phyloP scores from a whole-genome alignment of 1,284 basidiomycete species.

The Tetrapyrgos nigripes region DNA sequence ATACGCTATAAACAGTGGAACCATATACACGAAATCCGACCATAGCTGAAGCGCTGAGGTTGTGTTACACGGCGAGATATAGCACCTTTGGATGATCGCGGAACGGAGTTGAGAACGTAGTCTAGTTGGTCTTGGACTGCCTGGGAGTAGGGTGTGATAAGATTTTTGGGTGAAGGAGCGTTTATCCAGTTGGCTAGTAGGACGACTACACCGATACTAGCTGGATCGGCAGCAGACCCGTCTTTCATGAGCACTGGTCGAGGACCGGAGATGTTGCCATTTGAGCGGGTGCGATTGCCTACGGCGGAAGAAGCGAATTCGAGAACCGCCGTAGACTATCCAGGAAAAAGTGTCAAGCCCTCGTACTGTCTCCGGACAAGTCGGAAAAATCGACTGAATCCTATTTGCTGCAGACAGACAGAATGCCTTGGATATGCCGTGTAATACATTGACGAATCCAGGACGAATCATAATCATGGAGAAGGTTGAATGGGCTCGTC shows the following conservation, averaged over 20 bases:
- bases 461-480: too few relatives aligned
- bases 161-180: conserved; percentile 39
- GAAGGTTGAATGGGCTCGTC: too few relatives aligned
- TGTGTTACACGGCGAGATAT: conserved; percentile 77
- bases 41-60: conserved; percentile 79
- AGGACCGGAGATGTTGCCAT: conserved; percentile 48
- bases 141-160: conserved; percentile 53
- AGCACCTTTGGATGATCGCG: conserved; percentile 76
- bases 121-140: conserved; percentile 78
- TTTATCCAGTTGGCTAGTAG: conserved; percentile 81
- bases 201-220: conserved; percentile 82
- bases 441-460: too few relatives aligned
- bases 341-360: conserved; percentile 47
- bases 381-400: too few relatives aligned
- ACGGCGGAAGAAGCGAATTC: conserved; percentile 65
- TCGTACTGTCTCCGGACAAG: neutral
- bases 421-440: too few relatives aligned
- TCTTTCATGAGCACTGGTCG: conserved; percentile 60
- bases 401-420: neutral
- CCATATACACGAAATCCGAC: conserved; percentile 87
- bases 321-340: conserved; percentile 56
- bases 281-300: conserved; percentile 45
- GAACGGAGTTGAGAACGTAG: conserved; percentile 71
- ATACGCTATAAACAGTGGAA: conserved; percentile 91
- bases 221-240: conserved; percentile 80